phyloP scores from a whole-genome alignment of 768 basidiomycete genomes.

The Lactarius akahatsu region DNA sequence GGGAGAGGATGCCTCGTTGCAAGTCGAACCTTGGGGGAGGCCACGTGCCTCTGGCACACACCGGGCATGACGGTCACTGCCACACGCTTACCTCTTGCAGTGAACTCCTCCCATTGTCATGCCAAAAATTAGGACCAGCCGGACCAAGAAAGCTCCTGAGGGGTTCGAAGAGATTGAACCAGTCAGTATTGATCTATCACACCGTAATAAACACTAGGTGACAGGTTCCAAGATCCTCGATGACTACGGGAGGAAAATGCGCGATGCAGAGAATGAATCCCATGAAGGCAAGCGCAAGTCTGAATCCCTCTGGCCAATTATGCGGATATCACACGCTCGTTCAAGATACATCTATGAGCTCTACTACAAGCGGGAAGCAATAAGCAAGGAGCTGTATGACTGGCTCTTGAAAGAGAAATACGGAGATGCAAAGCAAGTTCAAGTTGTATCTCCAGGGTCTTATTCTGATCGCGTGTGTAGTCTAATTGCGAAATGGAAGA shows the following conservation, averaged over 20 bases:
- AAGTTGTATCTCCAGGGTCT: neutral
- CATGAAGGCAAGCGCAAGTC: conserved; percentile 98
- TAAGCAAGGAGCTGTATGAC: conserved; percentile 90
- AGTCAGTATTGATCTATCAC: conserved; percentile 42
- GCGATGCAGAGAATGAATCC: conserved; percentile 97
- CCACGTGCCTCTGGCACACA: conserved; percentile 15
- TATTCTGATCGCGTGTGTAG: conserved; percentile 41
- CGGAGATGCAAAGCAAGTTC: conserved; percentile 88
- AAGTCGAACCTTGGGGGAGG: conserved; percentile 11
- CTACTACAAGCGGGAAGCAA: conserved; percentile 97
- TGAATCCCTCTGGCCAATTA: conserved; percentile 94
- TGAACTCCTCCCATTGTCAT: conserved; percentile 42
- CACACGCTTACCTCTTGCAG: neutral
- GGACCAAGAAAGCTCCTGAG: conserved; percentile 93
- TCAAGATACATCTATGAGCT: conserved; percentile 97
- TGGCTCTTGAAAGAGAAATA: conserved; percentile 98
- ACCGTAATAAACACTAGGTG: neutral
- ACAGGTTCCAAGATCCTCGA: conserved; percentile 71
- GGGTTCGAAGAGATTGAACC: conserved; percentile 92
- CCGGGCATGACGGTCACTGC: neutral
- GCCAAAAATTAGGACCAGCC: conserved; percentile 91
- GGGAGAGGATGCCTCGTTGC: conserved; percentile 24
- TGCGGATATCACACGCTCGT: conserved; percentile 95
- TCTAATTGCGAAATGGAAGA: conserved; percentile 99
- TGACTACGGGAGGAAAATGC: conserved; percentile 99